These are phyloP conservation scores for Coemansia sp. DNA, from an alignment of 192 early-diverging fungal species.

Conservation along the genomic window DNA sequence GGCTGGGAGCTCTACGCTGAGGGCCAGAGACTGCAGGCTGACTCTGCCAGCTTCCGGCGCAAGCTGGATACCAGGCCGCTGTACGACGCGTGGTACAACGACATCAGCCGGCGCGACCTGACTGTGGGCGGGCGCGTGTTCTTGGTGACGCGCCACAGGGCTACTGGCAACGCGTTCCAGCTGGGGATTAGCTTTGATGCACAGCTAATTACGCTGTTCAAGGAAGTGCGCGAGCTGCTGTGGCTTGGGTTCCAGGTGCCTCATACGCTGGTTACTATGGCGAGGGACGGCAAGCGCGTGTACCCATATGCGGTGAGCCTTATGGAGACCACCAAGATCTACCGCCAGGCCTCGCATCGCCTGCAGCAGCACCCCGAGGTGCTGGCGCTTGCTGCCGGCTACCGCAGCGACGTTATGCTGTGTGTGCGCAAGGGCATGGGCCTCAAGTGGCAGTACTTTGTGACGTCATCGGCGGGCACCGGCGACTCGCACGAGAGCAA, in stretches of 20 bases:
- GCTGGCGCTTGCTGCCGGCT: constrained; percentile 82
- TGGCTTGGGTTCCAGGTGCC: constrained; percentile 95
- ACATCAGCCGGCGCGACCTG: constrained; percentile 79
- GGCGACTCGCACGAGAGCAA: constrained; percentile 67
- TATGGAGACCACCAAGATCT: constrained; percentile 93
- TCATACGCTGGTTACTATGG: constrained; percentile 82
- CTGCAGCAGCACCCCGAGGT: constrained; percentile 76
- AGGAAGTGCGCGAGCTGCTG: constrained; percentile 96
- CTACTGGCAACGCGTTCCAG: constrained; percentile 67
- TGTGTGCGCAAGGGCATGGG: constrained; percentile 74
- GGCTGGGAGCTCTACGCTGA: constrained; percentile 98
- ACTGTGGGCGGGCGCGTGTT: constrained; percentile 88
- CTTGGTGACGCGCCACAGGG: constrained; percentile 78
- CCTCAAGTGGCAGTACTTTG: constrained; percentile 94
- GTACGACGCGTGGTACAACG: constrained; percentile 88
- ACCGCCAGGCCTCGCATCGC: constrained; percentile 78
- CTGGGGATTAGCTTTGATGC: constrained; percentile 92
- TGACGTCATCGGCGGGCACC: constrained; percentile 43
- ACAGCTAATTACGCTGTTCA: constrained; percentile 94
- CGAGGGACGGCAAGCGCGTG: constrained; percentile 94
- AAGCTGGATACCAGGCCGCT: constrained; percentile 91
- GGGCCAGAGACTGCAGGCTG: constrained; percentile 87
- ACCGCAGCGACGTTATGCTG: constrained; percentile 89
- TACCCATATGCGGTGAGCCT: constrained; percentile 98
- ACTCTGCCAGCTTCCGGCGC: constrained; percentile 85